Percentiles rank a stretch among this genome's conserved stretches.
Conservation (phyloP, 352 stramenopile species). For the Pseudoperonospora humuli region DNA sequence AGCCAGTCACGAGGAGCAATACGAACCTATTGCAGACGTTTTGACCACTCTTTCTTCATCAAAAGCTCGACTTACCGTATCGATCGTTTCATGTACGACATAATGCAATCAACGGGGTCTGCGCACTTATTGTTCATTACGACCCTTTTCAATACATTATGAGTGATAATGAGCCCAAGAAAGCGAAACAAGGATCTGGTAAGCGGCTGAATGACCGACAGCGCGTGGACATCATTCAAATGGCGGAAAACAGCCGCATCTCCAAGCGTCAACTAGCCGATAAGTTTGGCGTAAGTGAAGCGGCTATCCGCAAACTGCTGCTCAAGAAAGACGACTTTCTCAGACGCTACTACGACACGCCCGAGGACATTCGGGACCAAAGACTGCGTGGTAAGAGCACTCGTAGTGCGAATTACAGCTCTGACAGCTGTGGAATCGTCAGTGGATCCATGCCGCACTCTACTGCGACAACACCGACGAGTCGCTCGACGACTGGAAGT, state of each 20-base stretch:
- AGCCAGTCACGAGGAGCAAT: background rate
- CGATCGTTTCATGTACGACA: background rate
- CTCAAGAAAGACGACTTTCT: constrained; percentile 79
- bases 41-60: background rate
- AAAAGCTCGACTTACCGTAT: background rate
- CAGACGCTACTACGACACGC: constrained; percentile 72
- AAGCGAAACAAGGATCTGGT: constrained; percentile 54
- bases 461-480: background rate
- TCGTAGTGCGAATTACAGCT: constrained; percentile 3
- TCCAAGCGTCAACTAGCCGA: constrained; percentile 72
- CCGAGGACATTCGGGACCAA: constrained; percentile 66
- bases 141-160: too few species aligned
- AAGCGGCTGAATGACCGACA: constrained; percentile 78
- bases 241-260: constrained; percentile 67
- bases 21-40: background rate
- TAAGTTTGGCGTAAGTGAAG: constrained; percentile 72
- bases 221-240: constrained; percentile 80
- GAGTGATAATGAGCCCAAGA: constrained; percentile 28
- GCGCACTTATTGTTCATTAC: constrained; percentile 2
- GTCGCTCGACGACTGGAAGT: background rate
- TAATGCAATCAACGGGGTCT: background rate
- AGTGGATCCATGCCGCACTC: constrained; percentile 1
- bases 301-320: constrained; percentile 72
- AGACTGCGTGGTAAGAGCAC: constrained; percentile 57
- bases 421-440: background rate